Percentiles rank a stretch among this genome's conserved stretches.
These are phyloP conservation scores for Penicillium longicatenatum DNA, from an alignment of 495 filamentous ascomycete genomes.

Conservation along the genomic window DNA sequence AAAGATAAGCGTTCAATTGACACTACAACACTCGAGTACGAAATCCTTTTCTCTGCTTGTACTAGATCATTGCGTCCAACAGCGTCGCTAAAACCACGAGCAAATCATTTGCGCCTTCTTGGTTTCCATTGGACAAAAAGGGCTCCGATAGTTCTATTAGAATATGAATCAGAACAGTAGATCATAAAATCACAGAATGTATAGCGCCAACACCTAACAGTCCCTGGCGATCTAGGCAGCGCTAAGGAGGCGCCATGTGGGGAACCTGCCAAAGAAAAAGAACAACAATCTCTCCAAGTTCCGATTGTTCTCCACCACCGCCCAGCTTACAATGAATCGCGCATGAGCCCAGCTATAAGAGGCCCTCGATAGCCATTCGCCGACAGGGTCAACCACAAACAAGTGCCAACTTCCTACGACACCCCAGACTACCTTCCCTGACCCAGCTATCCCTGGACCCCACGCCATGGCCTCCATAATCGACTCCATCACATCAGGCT, in stretches of 20 bases:
- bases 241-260: background rate
- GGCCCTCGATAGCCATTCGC: background rate
- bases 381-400: background rate
- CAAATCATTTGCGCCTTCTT: no score
- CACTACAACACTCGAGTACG: no score
- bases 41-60: no score
- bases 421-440: background rate
- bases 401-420: background rate
- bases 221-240: background rate
- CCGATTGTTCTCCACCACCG: constrained; percentile 9
- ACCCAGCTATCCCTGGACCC: background rate
- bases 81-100: no score
- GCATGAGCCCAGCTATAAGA: background rate
- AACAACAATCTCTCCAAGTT: constrained; percentile 8
- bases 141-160: no score
- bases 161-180: no score
- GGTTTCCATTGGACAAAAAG: no score
- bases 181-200: background rate
- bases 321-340: background rate
- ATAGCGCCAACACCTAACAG: background rate
- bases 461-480: constrained; percentile 1
- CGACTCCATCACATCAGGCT: constrained; percentile 12
- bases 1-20: no score
- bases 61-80: no score
- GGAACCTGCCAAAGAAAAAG: background rate